phyloP scores from a whole-genome alignment of 1,284 basidiomycete species.

The Vanrija humicola region DNA sequence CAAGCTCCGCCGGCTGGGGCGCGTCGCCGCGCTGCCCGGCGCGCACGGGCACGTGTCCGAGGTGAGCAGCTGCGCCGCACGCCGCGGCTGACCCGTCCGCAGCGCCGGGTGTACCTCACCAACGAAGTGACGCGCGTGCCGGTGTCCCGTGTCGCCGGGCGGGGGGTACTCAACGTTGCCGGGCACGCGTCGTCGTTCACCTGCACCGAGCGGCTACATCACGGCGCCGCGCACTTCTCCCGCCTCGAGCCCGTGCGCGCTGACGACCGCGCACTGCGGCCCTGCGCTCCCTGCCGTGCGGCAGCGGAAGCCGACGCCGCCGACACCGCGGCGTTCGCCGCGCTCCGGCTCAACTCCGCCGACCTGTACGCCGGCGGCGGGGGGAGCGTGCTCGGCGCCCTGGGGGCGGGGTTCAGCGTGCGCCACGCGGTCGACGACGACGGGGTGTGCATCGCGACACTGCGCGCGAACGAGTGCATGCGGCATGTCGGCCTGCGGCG shows the following conservation, averaged over 20 bases:
- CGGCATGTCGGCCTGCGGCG: background rate
- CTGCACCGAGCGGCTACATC: background rate
- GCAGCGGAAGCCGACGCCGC: background rate
- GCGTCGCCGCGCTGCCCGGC: too few species aligned
- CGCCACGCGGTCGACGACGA: conserved; percentile 24
- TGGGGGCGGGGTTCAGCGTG: conserved; percentile 18
- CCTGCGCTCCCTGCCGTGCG: background rate
- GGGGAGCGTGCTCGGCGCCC: conserved; percentile 21
- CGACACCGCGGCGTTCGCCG: background rate
- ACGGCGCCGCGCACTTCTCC: background rate
- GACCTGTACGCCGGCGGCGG: conserved; percentile 39
- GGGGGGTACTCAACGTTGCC: background rate
- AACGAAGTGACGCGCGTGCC: background rate
- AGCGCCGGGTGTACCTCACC: conserved; percentile 6
- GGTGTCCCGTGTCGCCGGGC: background rate
- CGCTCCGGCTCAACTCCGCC: conserved; percentile 10
- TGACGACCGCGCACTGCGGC: background rate
- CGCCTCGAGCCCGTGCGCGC: background rate
- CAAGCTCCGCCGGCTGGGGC: too few species aligned
- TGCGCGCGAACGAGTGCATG: conserved; percentile 5
- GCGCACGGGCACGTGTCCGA: background rate
- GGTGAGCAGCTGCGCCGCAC: conserved; percentile 1
- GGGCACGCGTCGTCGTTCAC: background rate
- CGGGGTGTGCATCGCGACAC: conserved; percentile 10
- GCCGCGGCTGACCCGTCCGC: conserved; percentile 1